Conservation (phyloP, 2,329 filamentous ascomycete species). For the Cordyceps tenuipes region DNA sequence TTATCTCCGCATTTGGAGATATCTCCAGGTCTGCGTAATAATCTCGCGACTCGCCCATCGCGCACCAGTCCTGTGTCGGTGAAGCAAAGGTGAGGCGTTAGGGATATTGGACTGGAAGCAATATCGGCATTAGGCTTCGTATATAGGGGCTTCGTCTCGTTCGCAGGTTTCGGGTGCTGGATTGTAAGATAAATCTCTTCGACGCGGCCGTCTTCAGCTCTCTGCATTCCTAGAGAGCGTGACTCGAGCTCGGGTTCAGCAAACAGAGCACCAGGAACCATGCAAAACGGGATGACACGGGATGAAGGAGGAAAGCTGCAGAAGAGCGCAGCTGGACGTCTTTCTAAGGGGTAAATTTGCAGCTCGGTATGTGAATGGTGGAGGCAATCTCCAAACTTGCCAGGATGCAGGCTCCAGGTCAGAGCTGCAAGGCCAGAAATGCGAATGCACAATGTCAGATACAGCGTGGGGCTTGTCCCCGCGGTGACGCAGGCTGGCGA, state of each 20-base stretch:
- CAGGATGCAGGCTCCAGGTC: background rate
- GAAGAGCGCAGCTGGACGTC: background rate
- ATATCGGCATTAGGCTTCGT: slow-evolving; percentile 3
- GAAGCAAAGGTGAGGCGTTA: background rate
- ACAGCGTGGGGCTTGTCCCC: slow-evolving; percentile 14
- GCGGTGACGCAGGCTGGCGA: slow-evolving; percentile 18
- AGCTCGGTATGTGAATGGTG: background rate
- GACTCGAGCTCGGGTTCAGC: background rate
- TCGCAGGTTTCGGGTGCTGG: background rate
- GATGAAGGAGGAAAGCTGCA: background rate
- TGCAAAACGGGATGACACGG: background rate
- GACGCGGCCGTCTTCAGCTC: background rate
- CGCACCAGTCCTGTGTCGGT: background rate
- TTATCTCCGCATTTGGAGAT: slow-evolving; percentile 54
- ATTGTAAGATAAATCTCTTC: background rate
- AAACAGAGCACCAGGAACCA: background rate
- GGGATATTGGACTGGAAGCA: background rate
- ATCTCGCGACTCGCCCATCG: slow-evolving; percentile 48
- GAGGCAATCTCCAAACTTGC: background rate
- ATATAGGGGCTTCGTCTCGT: background rate
- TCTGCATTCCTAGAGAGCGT: background rate
- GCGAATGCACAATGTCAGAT: slow-evolving; percentile 4
- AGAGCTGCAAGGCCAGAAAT: background rate
- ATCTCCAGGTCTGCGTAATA: slow-evolving; percentile 83
- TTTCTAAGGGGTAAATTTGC: background rate